phyloP scores from a whole-genome alignment of 495 filamentous ascomycete genomes.

The Echria macrotheca region DNA sequence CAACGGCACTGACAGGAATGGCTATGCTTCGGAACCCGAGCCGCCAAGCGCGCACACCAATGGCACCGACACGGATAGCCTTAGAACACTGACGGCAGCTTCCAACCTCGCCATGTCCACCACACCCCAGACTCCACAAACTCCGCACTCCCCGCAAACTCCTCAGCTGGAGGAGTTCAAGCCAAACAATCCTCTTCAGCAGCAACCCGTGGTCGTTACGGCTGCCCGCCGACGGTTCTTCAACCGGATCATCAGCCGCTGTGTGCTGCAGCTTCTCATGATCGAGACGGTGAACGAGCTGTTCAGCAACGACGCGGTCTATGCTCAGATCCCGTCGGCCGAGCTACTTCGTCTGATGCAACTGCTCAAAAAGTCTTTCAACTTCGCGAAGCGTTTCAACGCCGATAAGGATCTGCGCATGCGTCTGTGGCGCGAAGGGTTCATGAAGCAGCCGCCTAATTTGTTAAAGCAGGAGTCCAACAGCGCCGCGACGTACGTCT shows the following conservation, averaged over 20 bases:
- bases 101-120: neutral
- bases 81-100: constrained; percentile 3
- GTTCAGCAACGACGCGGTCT: constrained; percentile 95
- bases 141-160: constrained; percentile 21
- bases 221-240: constrained; percentile 93
- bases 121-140: constrained; percentile 17
- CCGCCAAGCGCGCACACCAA: constrained; percentile 26
- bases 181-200: constrained; percentile 64
- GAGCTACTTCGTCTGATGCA: constrained; percentile 91
- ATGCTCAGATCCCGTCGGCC: constrained; percentile 80
- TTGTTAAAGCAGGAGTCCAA: constrained; percentile 96
- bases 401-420: constrained; percentile 92
- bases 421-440: constrained; percentile 91
- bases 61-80: constrained; percentile 22
- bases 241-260: constrained; percentile 99
- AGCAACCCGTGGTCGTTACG: constrained; percentile 86
- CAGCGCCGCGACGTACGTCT: constrained; percentile 86
- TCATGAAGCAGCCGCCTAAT: constrained; percentile 99
- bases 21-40: constrained; percentile 21
- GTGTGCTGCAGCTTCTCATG: constrained; percentile 94
- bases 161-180: constrained; percentile 82
- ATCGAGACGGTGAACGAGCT: constrained; percentile 98
- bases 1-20: constrained; percentile 48
- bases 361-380: constrained; percentile 87
- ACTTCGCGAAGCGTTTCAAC: constrained; percentile 96